Conservation (phyloP, 441 rosid species). For the Rhodomyrtus psidioides region DNA sequence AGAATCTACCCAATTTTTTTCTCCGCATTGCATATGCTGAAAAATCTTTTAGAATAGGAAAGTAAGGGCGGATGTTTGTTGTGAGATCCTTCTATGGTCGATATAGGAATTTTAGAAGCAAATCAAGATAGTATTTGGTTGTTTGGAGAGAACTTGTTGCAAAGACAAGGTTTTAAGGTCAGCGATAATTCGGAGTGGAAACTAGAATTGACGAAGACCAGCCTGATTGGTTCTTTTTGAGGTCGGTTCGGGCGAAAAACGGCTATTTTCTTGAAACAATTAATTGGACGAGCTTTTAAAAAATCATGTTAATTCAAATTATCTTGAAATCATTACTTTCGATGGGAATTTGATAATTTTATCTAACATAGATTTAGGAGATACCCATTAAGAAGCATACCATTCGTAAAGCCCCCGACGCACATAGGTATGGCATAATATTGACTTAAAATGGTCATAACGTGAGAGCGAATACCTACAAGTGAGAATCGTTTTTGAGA, state of each 20-base stretch:
- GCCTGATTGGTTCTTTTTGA: neutral
- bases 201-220: neutral
- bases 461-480: neutral
- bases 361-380: neutral
- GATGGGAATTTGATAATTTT: neutral
- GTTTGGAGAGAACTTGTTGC: too few species aligned
- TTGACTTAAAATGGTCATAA: neutral
- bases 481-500: neutral
- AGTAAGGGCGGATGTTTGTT: too few species aligned
- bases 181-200: fast-evolving
- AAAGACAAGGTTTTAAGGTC: too few species aligned
- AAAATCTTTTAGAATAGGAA: neutral
- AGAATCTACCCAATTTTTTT: neutral
- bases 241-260: fast-evolving
- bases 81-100: too few species aligned
- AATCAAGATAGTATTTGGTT: too few species aligned
- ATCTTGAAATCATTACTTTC: neutral
- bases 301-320: neutral
- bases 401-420: neutral
- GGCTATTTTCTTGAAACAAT: neutral
- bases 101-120: too few species aligned
- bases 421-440: too few species aligned
- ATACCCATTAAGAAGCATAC: neutral
- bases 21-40: neutral
- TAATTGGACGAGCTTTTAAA: neutral